These are phyloP conservation scores for Candida sanyaensis DNA, from an alignment of 1,139 yeast species.

Conservation along the genomic window DNA sequence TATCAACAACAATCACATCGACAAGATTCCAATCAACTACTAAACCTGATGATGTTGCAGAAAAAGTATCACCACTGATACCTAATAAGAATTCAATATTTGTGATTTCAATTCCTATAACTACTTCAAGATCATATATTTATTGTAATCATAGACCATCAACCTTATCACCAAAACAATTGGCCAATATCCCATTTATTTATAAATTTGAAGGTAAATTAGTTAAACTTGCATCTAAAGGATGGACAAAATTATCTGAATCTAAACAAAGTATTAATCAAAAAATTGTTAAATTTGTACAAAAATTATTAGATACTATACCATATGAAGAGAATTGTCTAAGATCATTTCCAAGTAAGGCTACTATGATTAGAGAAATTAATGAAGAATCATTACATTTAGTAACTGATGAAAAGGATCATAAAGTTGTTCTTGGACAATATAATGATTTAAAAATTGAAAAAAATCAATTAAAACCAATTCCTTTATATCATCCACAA, in stretches of 20 bases:
- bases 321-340: conserved; percentile 57
- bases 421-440: conserved; percentile 30
- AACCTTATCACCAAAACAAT: conserved; percentile 27
- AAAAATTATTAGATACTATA: conserved; percentile 40
- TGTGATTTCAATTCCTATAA: conserved; percentile 62
- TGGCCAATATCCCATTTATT: conserved; percentile 31
- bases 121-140: conserved; percentile 54
- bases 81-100: conserved; percentile 34
- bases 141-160: conserved; percentile 58
- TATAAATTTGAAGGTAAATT: conserved; percentile 40
- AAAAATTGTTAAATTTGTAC: conserved; percentile 37
- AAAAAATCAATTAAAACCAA: conserved; percentile 36
- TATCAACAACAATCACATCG: not conserved
- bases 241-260: conserved; percentile 47
- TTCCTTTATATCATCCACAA: conserved; percentile 45
- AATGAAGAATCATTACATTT: conserved; percentile 24
- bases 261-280: conserved; percentile 42
- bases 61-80: conserved; percentile 1
- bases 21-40: conserved; percentile 5
- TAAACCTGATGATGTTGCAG: not conserved
- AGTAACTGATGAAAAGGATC: not conserved
- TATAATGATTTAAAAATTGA: conserved; percentile 31
- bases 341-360: conserved; percentile 52
- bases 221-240: conserved; percentile 38
- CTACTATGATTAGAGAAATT: conserved; percentile 50